Evolutionary conservation across 2,329 filamentous ascomycete species (phyloP).

Genomic region (Pseudogymnoascus destructans): DNA sequence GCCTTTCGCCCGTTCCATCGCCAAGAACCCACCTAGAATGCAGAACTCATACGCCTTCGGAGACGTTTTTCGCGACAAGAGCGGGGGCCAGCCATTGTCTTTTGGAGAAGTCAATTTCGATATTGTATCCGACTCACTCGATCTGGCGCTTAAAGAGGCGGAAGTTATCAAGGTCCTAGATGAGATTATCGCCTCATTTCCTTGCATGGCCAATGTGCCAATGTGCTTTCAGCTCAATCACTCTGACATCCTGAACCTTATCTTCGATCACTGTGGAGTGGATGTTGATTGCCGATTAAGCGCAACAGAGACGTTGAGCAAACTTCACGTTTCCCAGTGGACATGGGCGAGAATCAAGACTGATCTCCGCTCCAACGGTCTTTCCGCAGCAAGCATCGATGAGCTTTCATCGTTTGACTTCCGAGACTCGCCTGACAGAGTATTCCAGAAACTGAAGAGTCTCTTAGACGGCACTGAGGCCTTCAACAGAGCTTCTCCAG

Average conservation of each 20-base stretch:
- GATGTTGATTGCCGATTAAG: conserved; percentile 51
- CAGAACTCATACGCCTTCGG: conserved; percentile 80
- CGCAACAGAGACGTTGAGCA: conserved; percentile 74
- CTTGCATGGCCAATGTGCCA: conserved; percentile 52
- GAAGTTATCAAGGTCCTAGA: conserved; percentile 91
- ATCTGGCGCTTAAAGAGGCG: conserved; percentile 80
- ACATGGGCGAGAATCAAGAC: conserved; percentile 69
- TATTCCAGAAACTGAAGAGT: conserved; percentile 43
- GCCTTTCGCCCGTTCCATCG: conserved; percentile 73
- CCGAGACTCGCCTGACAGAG: conserved; percentile 45
- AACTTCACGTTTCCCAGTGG: conserved; percentile 67
- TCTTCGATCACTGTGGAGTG: conserved; percentile 85
- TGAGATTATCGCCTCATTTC: conserved; percentile 73
- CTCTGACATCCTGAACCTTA: conserved; percentile 67
- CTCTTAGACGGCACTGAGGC: conserved; percentile 51
- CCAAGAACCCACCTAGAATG: conserved; percentile 53
- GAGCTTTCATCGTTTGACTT: conserved; percentile 89
- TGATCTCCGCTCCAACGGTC: conserved; percentile 62
- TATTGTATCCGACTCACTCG: conserved; percentile 74
- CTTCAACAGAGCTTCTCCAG: conserved; percentile 61
- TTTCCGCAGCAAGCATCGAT: conserved; percentile 80
- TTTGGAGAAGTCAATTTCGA: conserved; percentile 93
- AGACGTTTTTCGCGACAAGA: conserved; percentile 69
- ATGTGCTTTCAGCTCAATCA: conserved; percentile 92
- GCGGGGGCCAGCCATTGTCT: conserved; percentile 68